phyloP scores from a whole-genome alignment of 139 green algal species.

The Chlamydomonas sp. region DNA sequence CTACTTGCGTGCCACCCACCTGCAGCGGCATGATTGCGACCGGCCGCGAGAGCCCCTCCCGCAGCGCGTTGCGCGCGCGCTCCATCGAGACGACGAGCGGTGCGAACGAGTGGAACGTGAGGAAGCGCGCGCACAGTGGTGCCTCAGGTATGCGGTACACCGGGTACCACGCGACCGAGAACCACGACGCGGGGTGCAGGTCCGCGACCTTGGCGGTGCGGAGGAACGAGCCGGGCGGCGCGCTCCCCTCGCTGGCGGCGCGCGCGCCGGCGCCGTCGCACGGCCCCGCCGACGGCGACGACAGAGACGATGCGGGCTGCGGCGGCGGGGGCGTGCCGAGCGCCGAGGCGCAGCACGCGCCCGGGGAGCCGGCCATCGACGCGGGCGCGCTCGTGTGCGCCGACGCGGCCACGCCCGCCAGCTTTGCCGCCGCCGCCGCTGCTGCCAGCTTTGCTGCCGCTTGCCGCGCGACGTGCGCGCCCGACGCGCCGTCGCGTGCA shows the following conservation, averaged over 20 bases:
- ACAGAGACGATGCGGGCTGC: too few relatives aligned
- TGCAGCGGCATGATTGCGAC: constrained; percentile 18
- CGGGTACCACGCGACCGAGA: constrained; percentile 79
- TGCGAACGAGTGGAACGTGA: constrained; percentile 73
- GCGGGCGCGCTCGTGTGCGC: too few relatives aligned
- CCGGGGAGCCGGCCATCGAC: too few relatives aligned
- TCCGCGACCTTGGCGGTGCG: constrained; percentile 39
- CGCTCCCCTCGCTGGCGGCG: too few relatives aligned
- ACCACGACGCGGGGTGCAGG: constrained; percentile 79
- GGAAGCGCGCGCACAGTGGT: constrained; percentile 70
- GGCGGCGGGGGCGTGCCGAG: too few relatives aligned
- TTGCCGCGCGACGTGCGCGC: too few relatives aligned
- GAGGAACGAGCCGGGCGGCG: constrained; percentile 30
- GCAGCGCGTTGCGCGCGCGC: constrained; percentile 16
- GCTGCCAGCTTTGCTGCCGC: constrained; percentile 10
- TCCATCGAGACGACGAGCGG: constrained; percentile 35
- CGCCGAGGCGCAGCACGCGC: too few relatives aligned
- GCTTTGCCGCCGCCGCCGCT: constrained; percentile 12
- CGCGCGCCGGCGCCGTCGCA: too few relatives aligned
- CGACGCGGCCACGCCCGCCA: too few relatives aligned
- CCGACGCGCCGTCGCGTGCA: too few relatives aligned
- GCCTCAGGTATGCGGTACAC: constrained; percentile 81
- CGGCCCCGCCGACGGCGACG: too few relatives aligned
- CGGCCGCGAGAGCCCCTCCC: constrained; percentile 7
- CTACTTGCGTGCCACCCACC: constrained; percentile 2